phyloP scores from a whole-genome alignment of 2,329 filamentous ascomycete species.

The Davidsoniella australis region DNA sequence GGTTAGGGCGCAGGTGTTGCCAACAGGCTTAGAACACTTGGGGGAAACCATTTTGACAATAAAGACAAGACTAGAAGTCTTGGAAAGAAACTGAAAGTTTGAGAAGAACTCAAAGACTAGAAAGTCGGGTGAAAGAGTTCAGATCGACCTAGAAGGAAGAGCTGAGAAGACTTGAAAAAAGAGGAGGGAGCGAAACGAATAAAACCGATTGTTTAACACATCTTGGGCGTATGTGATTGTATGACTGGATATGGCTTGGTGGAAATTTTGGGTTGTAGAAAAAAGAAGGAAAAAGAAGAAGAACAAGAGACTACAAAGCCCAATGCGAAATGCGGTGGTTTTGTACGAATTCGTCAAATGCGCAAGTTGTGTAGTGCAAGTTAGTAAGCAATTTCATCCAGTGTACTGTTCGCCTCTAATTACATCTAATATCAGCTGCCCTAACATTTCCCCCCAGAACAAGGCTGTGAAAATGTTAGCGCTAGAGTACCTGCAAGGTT shows the following conservation, averaged over 20 bases:
- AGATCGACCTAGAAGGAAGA: slow-evolving; percentile 45
- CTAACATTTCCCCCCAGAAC: too few relatives aligned
- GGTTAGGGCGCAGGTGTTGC: slow-evolving; percentile 41
- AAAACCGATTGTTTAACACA: slow-evolving; percentile 39
- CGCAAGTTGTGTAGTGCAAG: too few relatives aligned
- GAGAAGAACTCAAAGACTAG: slow-evolving; percentile 29
- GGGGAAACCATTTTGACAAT: slow-evolving; percentile 61
- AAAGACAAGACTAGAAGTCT: slow-evolving; percentile 65
- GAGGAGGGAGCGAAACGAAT: slow-evolving; percentile 17
- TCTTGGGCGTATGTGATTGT: slow-evolving; percentile 28
- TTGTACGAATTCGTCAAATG: slow-evolving; percentile 9
- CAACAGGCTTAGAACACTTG: slow-evolving; percentile 46
- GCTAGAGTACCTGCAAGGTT: too few relatives aligned
- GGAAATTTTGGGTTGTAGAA: slow-evolving; percentile 20
- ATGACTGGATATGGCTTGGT: slow-evolving; percentile 18
- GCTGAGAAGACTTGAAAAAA: slow-evolving; percentile 12
- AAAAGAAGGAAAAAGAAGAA: slow-evolving; percentile 20
- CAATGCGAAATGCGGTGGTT: slow-evolving; percentile 7
- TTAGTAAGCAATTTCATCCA: too few relatives aligned
- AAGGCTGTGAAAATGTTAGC: too few relatives aligned
- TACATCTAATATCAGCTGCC: too few relatives aligned
- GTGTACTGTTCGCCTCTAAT: too few relatives aligned
- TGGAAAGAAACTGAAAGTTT: slow-evolving; percentile 42
- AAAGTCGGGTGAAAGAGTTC: slow-evolving; percentile 44
- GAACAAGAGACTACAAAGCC: slow-evolving; percentile 10